phyloP scores from a whole-genome alignment of 345 rosid genomes.

The Moricandia moricandioides region DNA sequence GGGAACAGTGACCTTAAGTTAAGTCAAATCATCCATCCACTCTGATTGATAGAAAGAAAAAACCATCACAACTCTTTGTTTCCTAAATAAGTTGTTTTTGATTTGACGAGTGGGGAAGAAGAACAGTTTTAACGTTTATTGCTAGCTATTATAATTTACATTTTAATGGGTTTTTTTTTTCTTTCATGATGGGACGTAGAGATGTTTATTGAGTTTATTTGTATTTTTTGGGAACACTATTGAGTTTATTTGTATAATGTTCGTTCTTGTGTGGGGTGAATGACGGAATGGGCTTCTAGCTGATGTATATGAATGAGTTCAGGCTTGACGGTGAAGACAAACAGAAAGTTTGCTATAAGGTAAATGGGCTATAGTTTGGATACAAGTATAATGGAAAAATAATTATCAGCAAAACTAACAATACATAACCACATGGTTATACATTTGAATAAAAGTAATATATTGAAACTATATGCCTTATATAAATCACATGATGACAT shows the following conservation, averaged over 20 bases:
- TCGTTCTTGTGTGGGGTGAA: background rate
- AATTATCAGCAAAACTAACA: background rate
- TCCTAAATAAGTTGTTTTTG: conserved; percentile 28
- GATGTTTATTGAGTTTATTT: background rate
- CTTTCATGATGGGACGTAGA: conserved; percentile 9
- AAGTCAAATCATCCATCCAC: conserved; percentile 35
- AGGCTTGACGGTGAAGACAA: background rate
- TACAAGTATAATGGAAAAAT: background rate
- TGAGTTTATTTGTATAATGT: background rate
- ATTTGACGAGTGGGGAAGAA: conserved; percentile 28
- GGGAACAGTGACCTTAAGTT: conserved; percentile 36
- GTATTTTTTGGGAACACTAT: no score
- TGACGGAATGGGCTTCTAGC: background rate
- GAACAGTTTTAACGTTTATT: conserved; percentile 24
- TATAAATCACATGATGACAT: no score
- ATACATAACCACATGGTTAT: background rate
- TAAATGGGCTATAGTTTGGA: background rate
- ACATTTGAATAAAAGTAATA: background rate
- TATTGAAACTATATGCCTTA: no score
- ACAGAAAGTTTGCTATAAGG: background rate
- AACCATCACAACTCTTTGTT: conserved; percentile 35
- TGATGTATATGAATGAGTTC: background rate
- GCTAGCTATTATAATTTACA: conserved; percentile 1
- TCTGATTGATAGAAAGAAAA: conserved; percentile 35
- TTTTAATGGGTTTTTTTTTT: background rate